These are phyloP conservation scores for Coemansia aciculifera DNA, from an alignment of 192 early-diverging fungal species.

Conservation along the genomic window DNA sequence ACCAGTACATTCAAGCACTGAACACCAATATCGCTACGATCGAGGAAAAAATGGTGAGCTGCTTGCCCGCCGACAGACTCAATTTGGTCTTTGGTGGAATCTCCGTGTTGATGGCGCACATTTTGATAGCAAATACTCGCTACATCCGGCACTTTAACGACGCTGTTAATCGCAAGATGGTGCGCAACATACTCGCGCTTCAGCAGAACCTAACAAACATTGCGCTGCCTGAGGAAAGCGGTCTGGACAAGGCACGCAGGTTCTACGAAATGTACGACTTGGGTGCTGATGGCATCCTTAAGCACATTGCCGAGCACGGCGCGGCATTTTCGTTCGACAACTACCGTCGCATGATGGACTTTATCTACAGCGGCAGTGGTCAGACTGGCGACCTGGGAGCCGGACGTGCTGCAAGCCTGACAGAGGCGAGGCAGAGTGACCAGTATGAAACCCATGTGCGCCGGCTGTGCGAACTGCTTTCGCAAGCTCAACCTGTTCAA, in stretches of 20 bases:
- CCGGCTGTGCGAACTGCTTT: background rate
- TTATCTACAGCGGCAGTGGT: slow-evolving; percentile 60
- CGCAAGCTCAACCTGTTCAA: background rate
- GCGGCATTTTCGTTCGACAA: slow-evolving; percentile 75
- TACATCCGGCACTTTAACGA: slow-evolving; percentile 69
- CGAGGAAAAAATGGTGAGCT: slow-evolving; percentile 70
- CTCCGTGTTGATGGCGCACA: slow-evolving; percentile 69
- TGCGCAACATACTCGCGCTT: slow-evolving; percentile 79
- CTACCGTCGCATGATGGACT: slow-evolving; percentile 71
- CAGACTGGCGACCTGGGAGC: slow-evolving; percentile 21
- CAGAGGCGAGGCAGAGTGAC: slow-evolving; percentile 15
- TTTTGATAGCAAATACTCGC: slow-evolving; percentile 66
- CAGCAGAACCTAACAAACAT: slow-evolving; percentile 90
- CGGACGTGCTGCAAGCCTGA: slow-evolving; percentile 30
- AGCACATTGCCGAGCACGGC: slow-evolving; percentile 61
- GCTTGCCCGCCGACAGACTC: slow-evolving; percentile 63
- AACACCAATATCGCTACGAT: slow-evolving; percentile 76
- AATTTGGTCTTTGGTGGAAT: slow-evolving; percentile 84
- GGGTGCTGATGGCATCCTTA: slow-evolving; percentile 61
- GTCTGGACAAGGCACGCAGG: slow-evolving; percentile 65
- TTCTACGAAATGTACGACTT: slow-evolving; percentile 77
- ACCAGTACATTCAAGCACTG: slow-evolving; percentile 80
- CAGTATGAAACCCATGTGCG: background rate
- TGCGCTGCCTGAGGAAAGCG: slow-evolving; percentile 61
- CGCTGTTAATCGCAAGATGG: slow-evolving; percentile 73